Percentiles rank a stretch among this genome's conserved stretches.
Evolutionary conservation across 208 protist genomes (phyloP).

Genomic region (Leishmania tarentolae): DNA sequence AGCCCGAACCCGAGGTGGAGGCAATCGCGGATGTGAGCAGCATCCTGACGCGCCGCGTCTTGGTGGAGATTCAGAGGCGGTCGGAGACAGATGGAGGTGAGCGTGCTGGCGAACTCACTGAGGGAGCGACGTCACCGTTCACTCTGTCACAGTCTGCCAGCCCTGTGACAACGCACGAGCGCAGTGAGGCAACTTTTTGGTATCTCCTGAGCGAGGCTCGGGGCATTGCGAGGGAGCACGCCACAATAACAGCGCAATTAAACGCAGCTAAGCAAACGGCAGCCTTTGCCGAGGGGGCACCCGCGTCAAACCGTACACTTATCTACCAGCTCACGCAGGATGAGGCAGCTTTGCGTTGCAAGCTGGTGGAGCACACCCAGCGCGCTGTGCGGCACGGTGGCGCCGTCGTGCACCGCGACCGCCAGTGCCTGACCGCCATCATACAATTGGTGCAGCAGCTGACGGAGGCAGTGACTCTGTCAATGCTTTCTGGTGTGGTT

Average conservation of each 20-base stretch:
- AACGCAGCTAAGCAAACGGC: slow-evolving; percentile 35
- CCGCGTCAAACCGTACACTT: slow-evolving; percentile 41
- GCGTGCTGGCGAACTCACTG: neutral
- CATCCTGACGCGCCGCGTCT: slow-evolving; percentile 60
- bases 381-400: slow-evolving; percentile 51
- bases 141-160: neutral
- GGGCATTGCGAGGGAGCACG: slow-evolving; percentile 48
- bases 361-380: slow-evolving; percentile 35
- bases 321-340: slow-evolving; percentile 69
- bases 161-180: slow-evolving; percentile 38
- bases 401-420: slow-evolving; percentile 47
- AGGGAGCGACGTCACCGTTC: neutral
- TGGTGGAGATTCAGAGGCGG: slow-evolving; percentile 27
- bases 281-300: slow-evolving; percentile 9
- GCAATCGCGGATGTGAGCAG: slow-evolving; percentile 71
- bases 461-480: slow-evolving; percentile 57
- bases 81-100: neutral
- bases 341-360: slow-evolving; percentile 47
- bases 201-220: slow-evolving; percentile 43
- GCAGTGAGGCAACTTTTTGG: slow-evolving; percentile 69
- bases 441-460: slow-evolving; percentile 51
- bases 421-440: slow-evolving; percentile 54
- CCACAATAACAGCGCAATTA: slow-evolving; percentile 44
- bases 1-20: slow-evolving; percentile 50
- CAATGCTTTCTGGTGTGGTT: slow-evolving; percentile 28